phyloP scores from a whole-genome alignment of 352 stramenopile genomes.

The Hyaloperonospora arabidopsidis region DNA sequence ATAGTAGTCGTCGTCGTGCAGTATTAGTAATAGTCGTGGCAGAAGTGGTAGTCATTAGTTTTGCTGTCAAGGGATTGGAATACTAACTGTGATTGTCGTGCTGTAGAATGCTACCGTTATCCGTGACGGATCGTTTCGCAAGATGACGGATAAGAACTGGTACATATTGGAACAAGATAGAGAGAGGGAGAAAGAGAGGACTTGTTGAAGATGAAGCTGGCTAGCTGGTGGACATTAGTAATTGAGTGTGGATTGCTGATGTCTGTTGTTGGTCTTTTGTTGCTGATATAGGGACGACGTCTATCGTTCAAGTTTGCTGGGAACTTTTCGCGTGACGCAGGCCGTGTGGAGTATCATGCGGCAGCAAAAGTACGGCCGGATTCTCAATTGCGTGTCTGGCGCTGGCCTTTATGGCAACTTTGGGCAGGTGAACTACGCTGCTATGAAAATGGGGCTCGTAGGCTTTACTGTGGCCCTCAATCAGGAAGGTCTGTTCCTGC shows the following conservation, averaged over 20 bases:
- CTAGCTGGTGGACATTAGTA: no score
- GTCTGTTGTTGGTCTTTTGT: slow-evolving; percentile 3
- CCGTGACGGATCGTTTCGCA: slow-evolving; percentile 64
- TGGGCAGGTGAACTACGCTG: slow-evolving; percentile 68
- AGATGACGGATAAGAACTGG: slow-evolving; percentile 60
- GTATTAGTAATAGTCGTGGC: no score
- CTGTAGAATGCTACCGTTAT: slow-evolving; percentile 64
- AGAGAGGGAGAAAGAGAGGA: background rate
- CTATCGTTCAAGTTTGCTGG: slow-evolving; percentile 49
- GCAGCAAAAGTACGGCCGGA: slow-evolving; percentile 59
- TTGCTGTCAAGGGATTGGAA: background rate
- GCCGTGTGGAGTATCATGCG: slow-evolving; percentile 67
- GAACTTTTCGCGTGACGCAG: slow-evolving; percentile 55
- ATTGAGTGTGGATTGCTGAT: background rate
- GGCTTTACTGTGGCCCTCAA: slow-evolving; percentile 64
- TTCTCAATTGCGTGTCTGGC: slow-evolving; percentile 62
- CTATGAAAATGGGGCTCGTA: slow-evolving; percentile 70
- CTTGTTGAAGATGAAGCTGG: background rate
- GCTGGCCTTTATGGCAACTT: slow-evolving; percentile 72
- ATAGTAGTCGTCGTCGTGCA: no score
- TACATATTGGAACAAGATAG: slow-evolving; percentile 9
- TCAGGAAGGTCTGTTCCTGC: slow-evolving; percentile 39
- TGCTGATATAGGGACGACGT: slow-evolving; percentile 38
- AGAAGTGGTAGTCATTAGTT: no score
- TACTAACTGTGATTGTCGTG: slow-evolving; percentile 7